Evolutionary conservation across 345 rosid genomes (phyloP), one percentile per base, ranked within the genome.

Genomic region (Hypericum perforatum): DNA sequence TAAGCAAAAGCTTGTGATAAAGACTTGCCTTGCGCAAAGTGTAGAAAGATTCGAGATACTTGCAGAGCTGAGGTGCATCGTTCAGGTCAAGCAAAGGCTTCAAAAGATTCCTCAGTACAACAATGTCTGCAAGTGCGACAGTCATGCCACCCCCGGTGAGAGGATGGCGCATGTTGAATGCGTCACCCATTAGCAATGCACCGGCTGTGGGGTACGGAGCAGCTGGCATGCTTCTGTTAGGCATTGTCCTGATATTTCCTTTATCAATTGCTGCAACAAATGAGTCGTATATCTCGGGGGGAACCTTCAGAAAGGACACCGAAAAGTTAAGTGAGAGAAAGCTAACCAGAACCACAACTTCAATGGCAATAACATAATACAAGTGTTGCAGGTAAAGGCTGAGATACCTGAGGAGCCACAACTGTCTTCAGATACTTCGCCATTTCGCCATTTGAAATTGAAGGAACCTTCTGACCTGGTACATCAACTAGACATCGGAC

Each of bases 221-320:
- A 39, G 71, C 71, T 39, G 71, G 71, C 71, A 67, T 67, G 49
- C 71, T 67, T 56, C 65, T 56, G 62, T 67, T 67, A 42, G 71
- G 71, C 71, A 67, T 67, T 32, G 58, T 67, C 42, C 71, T 56
- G 7, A 67, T 67, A 62, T 37, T 67, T 45, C 71, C 66, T 44
- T 67, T 56, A 9, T 67, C 65, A 39, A 61, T 49, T 49, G 71
- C 71, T 43, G 71, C 65, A 39, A 67, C 38, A 50, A 67, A 67
- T 4, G 71, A 36, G 51, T 52, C 54, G 39, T 43, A 39, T 38
- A 66, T 49, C 43, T 65, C 70, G 7, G 64, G 64, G 7, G 70
- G 70, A 48, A 65, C 12, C 70, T 65, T 59, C 56, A 59, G 15
- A 6, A 37, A 22, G 11, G n/a, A 52, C 49, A 14, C 12, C 38